Evolutionary conservation across 768 basidiomycete species (phyloP).

Genomic region (Pleurotus citrinopileatus): DNA sequence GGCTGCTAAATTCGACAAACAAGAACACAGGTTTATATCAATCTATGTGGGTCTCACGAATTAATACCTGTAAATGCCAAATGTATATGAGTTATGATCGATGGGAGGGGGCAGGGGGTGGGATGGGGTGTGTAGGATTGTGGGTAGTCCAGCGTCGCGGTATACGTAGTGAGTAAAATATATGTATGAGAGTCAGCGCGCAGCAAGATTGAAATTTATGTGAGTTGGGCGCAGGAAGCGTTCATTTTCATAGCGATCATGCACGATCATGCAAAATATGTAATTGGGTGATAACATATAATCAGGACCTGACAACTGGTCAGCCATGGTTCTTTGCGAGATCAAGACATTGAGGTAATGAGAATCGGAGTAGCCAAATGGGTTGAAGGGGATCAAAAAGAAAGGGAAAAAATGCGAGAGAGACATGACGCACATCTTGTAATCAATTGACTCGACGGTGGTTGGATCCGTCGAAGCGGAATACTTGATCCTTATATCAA

Average conservation of each 20-base stretch:
- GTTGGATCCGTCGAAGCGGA: slow-evolving; percentile 36
- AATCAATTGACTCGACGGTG: slow-evolving; percentile 44
- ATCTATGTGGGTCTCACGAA: neutral
- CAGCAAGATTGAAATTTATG: too few species aligned
- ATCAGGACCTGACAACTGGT: slow-evolving; percentile 56
- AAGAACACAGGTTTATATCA: too few species aligned
- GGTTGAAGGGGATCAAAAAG: slow-evolving; percentile 11
- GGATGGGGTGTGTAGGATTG: too few species aligned
- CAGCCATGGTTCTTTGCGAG: slow-evolving; percentile 32
- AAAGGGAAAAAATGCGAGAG: slow-evolving; percentile 17
- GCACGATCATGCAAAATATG: neutral
- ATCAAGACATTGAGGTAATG: slow-evolving; percentile 3
- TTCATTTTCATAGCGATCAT: neutral
- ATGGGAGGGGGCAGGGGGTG: neutral
- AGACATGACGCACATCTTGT: slow-evolving; percentile 79
- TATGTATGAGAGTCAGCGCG: too few species aligned
- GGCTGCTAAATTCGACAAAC: too few species aligned
- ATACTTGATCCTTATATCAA: slow-evolving; percentile 87
- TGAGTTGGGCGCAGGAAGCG: too few species aligned
- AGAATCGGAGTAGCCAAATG: slow-evolving; percentile 14
- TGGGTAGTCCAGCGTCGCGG: too few species aligned
- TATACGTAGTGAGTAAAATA: too few species aligned
- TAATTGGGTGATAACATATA: slow-evolving; percentile 17
- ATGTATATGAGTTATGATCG: neutral
- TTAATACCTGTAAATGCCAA: slow-evolving; percentile 3